Percentiles rank a stretch among this genome's conserved stretches.
Conservation (phyloP, 441 rosid species). For the Gossypium davidsonii region DNA sequence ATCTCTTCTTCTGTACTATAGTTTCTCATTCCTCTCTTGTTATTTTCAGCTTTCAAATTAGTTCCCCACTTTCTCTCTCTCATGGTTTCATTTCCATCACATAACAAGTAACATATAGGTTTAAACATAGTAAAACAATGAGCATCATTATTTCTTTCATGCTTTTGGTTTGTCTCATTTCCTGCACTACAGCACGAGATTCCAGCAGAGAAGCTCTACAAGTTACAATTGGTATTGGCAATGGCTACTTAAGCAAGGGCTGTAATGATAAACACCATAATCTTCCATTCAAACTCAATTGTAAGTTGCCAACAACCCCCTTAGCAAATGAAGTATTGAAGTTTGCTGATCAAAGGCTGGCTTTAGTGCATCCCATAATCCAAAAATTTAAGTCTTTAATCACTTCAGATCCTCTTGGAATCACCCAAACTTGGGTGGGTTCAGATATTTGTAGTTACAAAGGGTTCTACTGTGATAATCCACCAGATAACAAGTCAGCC, state of each 20-base stretch:
- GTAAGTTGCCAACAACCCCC: conserved; percentile 16
- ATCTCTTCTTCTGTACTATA: background rate
- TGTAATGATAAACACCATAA: conserved; percentile 10
- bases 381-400: conserved; percentile 67
- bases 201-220: conserved; percentile 17
- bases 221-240: conserved; percentile 3
- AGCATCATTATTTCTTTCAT: conserved; percentile 19
- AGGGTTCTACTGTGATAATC: conserved; percentile 75
- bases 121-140: conserved; percentile 3
- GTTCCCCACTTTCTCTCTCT: background rate
- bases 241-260: conserved; percentile 15
- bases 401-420: conserved; percentile 59
- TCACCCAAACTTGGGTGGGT: conserved; percentile 69
- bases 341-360: conserved; percentile 66
- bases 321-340: conserved; percentile 20
- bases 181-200: conserved; percentile 12
- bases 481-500: conserved; percentile 74
- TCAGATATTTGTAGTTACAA: conserved; percentile 64
- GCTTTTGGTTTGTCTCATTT: conserved; percentile 21
- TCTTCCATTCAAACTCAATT: conserved; percentile 13
- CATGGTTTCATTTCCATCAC: conserved; percentile 10
- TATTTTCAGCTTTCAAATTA: background rate
- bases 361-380: conserved; percentile 57
- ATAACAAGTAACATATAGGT: background rate
- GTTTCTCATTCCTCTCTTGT: background rate